These are phyloP conservation scores for Fraxinus ornus DNA, from an alignment of 305 asterid genomes.

Conservation along the genomic window DNA sequence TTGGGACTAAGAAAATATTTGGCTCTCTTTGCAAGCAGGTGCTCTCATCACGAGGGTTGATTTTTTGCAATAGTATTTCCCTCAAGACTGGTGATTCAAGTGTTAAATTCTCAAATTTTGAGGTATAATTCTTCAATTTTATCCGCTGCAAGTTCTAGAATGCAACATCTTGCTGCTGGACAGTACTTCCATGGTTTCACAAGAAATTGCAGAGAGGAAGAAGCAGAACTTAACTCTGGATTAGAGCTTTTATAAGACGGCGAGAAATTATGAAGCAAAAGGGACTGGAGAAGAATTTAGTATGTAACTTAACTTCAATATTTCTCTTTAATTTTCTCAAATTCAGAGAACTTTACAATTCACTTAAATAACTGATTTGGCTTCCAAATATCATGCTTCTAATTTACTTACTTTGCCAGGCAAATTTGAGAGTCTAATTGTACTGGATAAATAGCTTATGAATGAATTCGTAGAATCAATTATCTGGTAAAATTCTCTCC, in stretches of 20 bases:
- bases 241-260: not conserved
- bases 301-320: not conserved
- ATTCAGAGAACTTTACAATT: not conserved
- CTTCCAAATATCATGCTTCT: not conserved
- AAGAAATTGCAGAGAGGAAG: not conserved
- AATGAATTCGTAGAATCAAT: not conserved
- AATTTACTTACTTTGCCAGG: not conserved
- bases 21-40: not conserved
- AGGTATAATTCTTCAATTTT: not conserved
- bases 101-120: not conserved
- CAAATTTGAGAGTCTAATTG: not conserved
- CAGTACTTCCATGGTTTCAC: not conserved
- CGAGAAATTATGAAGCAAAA: not conserved
- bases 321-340: not conserved
- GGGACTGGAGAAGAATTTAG: not conserved
- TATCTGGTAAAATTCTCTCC: not conserved
- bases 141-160: not conserved
- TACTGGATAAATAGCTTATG: not conserved
- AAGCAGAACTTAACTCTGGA: not conserved
- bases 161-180: not conserved
- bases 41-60: not conserved
- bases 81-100: not conserved
- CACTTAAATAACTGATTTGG: not conserved
- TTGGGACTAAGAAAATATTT: not conserved
- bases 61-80: not conserved